phyloP scores from a whole-genome alignment of 805 yeast species.

The Naumovozyma baii region DNA sequence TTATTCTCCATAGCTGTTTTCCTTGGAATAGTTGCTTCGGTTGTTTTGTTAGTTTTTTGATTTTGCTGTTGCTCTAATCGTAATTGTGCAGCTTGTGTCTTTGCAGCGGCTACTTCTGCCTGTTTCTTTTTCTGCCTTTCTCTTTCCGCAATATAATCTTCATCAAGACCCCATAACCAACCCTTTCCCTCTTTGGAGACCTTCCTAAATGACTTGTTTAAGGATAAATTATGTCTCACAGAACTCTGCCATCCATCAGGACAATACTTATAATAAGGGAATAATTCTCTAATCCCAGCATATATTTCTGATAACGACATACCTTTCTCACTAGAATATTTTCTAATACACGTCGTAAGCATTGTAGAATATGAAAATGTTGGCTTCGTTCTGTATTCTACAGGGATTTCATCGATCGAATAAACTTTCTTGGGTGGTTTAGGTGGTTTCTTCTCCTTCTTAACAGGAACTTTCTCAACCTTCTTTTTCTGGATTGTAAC shows the following conservation, averaged over 20 bases:
- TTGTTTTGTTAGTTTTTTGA: conserved; percentile 22
- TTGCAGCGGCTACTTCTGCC: conserved; percentile 53
- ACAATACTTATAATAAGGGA: conserved; percentile 87
- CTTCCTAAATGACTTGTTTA: conserved; percentile 76
- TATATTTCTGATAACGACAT: conserved; percentile 78
- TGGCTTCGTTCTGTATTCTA: conserved; percentile 78
- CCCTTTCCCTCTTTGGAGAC: conserved; percentile 85
- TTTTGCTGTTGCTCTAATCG: conserved; percentile 45
- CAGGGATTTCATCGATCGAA: conserved; percentile 78
- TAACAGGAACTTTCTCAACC: conserved; percentile 14
- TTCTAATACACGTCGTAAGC: conserved; percentile 68
- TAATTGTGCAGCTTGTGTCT: conserved; percentile 46
- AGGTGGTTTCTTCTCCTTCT: conserved; percentile 42
- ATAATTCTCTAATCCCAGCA: conserved; percentile 74
- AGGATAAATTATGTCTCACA: conserved; percentile 78
- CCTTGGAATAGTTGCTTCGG: conserved; percentile 8
- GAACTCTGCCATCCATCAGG: conserved; percentile 98
- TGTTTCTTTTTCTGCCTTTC: conserved; percentile 64
- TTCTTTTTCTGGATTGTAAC: conserved; percentile 20
- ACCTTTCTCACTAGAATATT: conserved; percentile 58
- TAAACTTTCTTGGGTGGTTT: conserved; percentile 54
- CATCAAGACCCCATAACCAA: conserved; percentile 91
- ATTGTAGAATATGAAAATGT: conserved; percentile 69
- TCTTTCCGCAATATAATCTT: conserved; percentile 69
- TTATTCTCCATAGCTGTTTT: conserved; percentile 11